These are phyloP conservation scores for Aegilops bicornis DNA, from an alignment of 176 grass and related monocot species.

Conservation along the genomic window DNA sequence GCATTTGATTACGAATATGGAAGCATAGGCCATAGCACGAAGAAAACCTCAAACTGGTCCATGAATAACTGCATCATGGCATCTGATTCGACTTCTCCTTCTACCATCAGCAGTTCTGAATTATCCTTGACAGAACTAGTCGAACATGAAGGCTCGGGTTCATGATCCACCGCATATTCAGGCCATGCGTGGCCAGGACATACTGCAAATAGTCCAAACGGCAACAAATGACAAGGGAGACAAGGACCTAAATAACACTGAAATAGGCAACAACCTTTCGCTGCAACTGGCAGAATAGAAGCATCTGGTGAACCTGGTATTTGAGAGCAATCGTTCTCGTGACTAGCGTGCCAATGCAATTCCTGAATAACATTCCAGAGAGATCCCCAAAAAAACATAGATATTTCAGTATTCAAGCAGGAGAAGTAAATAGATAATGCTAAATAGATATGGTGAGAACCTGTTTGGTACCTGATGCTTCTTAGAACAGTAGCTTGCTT, in stretches of 20 bases:
- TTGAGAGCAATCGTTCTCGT: slow-evolving; percentile 56
- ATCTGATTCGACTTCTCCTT: slow-evolving; percentile 52
- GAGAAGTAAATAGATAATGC: background rate
- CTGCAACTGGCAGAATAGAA: slow-evolving; percentile 16
- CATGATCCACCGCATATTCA: slow-evolving; percentile 65
- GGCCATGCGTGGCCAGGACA: slow-evolving; percentile 46
- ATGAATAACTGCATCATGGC: slow-evolving; percentile 61
- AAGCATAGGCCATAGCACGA: background rate
- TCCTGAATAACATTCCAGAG: slow-evolving; percentile 33
- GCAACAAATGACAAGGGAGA: background rate
- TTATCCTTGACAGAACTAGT: slow-evolving; percentile 46
- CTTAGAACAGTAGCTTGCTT: slow-evolving; percentile 75
- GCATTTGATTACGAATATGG: background rate
- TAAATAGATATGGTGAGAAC: background rate
- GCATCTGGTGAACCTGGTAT: slow-evolving; percentile 45
- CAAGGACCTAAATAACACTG: slow-evolving; percentile 22
- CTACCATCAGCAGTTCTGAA: slow-evolving; percentile 47
- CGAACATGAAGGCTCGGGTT: background rate
- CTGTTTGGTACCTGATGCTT: slow-evolving; percentile 79
- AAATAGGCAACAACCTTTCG: slow-evolving; percentile 40
- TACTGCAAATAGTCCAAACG: slow-evolving; percentile 39
- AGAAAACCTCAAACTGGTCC: slow-evolving; percentile 86
- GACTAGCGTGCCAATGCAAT: slow-evolving; percentile 75
- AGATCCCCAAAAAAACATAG: background rate
- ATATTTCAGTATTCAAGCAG: background rate